A percentile compares a stretch with the other conserved stretches of the same genome.
These are phyloP conservation scores for Scolecobasidium constrictum DNA, from an alignment of 2,329 filamentous ascomycete genomes.

Conservation along the genomic window DNA sequence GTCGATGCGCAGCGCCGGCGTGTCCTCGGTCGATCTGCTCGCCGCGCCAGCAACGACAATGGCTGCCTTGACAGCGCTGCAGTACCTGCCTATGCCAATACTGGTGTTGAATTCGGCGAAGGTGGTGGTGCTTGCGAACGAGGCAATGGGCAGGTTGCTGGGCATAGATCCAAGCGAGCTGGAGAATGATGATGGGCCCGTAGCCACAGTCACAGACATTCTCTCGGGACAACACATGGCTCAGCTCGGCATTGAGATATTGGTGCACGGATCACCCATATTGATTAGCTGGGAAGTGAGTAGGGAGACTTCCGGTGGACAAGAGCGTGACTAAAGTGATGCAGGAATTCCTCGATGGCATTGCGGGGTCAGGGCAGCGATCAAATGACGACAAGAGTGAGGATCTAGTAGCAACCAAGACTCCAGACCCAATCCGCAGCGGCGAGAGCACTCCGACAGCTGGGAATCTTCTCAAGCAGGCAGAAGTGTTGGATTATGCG, in stretches of 20 bases:
- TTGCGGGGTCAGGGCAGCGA: slow-evolving; percentile 25
- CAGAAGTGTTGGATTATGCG: slow-evolving; percentile 14
- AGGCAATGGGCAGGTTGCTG: slow-evolving; percentile 61
- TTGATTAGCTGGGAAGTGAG: slow-evolving; percentile 39
- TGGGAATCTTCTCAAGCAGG: slow-evolving; percentile 14
- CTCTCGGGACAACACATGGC: slow-evolving; percentile 56
- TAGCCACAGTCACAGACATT: slow-evolving; percentile 41
- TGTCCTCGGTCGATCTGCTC: not conserved
- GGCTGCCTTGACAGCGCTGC: slow-evolving; percentile 52
- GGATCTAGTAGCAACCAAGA: too few relatives aligned
- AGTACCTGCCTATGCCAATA: slow-evolving; percentile 63
- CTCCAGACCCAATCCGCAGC: slow-evolving; percentile 3
- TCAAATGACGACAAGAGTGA: too few relatives aligned
- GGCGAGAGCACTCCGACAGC: slow-evolving; percentile 10
- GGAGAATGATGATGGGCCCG: slow-evolving; percentile 26
- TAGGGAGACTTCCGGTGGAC: slow-evolving; percentile 5
- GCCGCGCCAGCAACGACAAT: slow-evolving; percentile 1
- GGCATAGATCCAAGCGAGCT: slow-evolving; percentile 37
- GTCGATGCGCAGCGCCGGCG: slow-evolving; percentile 7
- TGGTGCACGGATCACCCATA: slow-evolving; percentile 51
- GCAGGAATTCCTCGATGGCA: slow-evolving; percentile 31
- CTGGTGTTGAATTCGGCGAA: slow-evolving; percentile 59
- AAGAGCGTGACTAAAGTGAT: too few relatives aligned
- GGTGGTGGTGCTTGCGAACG: slow-evolving; percentile 62
- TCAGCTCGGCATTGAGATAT: slow-evolving; percentile 61